Conservation (phyloP, 2,329 filamentous ascomycete species). For the Trichoderma oligosporum region DNA sequence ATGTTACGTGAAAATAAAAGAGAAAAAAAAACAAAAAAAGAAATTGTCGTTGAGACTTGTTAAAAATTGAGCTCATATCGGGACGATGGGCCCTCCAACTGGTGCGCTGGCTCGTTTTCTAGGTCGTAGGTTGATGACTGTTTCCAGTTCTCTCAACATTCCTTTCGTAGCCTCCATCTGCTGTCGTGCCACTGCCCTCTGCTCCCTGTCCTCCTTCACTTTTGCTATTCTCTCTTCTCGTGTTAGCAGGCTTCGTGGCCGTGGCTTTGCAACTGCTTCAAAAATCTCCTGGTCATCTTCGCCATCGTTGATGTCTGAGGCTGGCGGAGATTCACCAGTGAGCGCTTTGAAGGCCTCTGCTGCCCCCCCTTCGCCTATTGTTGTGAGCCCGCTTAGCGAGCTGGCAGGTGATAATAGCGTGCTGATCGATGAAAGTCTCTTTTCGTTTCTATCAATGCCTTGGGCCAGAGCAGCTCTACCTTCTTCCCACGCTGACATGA, state of each 20-base stretch:
- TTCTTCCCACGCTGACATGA: slow-evolving; percentile 82
- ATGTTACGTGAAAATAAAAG: neutral
- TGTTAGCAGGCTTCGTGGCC: slow-evolving; percentile 67
- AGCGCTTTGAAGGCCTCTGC: slow-evolving; percentile 69
- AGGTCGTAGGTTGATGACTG: slow-evolving; percentile 65
- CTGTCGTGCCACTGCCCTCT: slow-evolving; percentile 67
- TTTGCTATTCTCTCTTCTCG: slow-evolving; percentile 83
- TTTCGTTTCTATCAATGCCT: slow-evolving; percentile 78
- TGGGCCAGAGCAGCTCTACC: slow-evolving; percentile 78
- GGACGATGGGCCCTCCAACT: slow-evolving; percentile 38
- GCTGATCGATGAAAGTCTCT: slow-evolving; percentile 61
- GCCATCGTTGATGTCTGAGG: slow-evolving; percentile 51
- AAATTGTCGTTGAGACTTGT: slow-evolving; percentile 16
- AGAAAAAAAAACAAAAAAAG: neutral
- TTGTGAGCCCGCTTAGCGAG: slow-evolving; percentile 65
- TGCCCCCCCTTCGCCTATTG: slow-evolving; percentile 51
- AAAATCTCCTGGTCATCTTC: slow-evolving; percentile 78
- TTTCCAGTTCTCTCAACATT: slow-evolving; percentile 91
- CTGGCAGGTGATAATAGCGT: slow-evolving; percentile 55
- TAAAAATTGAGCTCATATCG: slow-evolving; percentile 35
- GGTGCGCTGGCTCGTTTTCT: slow-evolving; percentile 38
- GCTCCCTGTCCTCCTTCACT: slow-evolving; percentile 81
- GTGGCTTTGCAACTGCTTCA: slow-evolving; percentile 76
- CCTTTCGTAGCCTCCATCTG: slow-evolving; percentile 76
- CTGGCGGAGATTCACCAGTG: slow-evolving; percentile 63